Evolutionary conservation across 2,329 filamentous ascomycete genomes (phyloP), one percentile per base, ranked within the genome.

Genomic region (Aspergillus brasiliensis): DNA sequence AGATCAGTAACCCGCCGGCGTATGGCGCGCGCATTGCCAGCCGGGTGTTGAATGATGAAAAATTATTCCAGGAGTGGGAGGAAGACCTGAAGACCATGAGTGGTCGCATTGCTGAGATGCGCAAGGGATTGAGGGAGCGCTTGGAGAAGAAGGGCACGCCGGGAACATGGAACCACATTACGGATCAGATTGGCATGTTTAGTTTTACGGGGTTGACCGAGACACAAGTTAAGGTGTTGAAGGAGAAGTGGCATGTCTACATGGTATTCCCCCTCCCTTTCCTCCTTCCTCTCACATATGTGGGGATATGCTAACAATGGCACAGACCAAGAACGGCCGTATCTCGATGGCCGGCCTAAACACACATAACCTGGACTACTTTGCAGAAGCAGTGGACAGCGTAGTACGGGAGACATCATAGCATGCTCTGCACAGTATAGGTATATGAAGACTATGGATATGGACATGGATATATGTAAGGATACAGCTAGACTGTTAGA

Each of bases 171-270:
- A 91, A 93, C 73, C 95, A 99, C 80, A 96, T 99, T 75, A 97
- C 93, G 15, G 91, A 96, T 71, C 95, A 99, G 84, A 99, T 99
- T 74, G 95, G 95, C 81, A 99, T 99, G 95, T 99, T 99, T 81
- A 94, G 89, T 77, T 99, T 96, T 59, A 83, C 82, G 0, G 84
- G 84, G 0, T 71, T 86, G 61, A 80, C 62, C 4, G 78, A 81
- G 60, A 60, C 71, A 3, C 83, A 85, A 63, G 82, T 86, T 3
- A 66, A 71, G 65, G 68, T 74, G 49, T 65, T 82, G 61, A 70
- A 78, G 31, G 77, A 80, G 55, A 80, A 82, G 69, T 81, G 78
- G 75, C 80, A 82, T 62, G 74, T 82, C 44, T 82, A 82, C 59
- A 81, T 82, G 80, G 77, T 79, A 61, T 61, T 72, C 64, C 37